Evolutionary conservation across 352 stramenopile genomes (phyloP), one percentile per base, ranked within the genome.

Genomic region (Phytopythium cucurbitacearum): DNA sequence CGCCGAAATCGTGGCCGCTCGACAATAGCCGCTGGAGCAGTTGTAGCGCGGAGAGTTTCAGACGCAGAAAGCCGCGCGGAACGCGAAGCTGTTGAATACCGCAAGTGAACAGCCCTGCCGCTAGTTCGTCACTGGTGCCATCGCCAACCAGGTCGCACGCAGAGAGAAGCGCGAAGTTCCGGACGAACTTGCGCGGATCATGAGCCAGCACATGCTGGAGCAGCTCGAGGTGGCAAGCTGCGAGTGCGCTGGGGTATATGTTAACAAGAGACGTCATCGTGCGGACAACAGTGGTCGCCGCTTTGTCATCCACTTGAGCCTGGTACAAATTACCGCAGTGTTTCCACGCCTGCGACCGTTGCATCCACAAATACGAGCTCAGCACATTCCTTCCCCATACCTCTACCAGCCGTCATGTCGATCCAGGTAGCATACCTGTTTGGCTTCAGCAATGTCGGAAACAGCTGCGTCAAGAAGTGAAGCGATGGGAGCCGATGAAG

Each of bases 301-400:
- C 63, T 35, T 68, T 65, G 38, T 73, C 65, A 53, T 73, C 65
- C 21, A 56, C 65, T 1, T 71, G 13, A 21, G 44, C 36, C n/a
- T 81, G 63, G 43, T 78, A 85, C 35, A 69, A 39, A 36, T 63
- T 59, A 0, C 63, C 68, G 41, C 71, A 85, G 15, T 70, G 49
- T 3, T 52, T 72, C 74, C 74, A 85, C 5, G 64, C 66, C 53
- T 81, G 46, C 21, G 21, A 28, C 21, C 21, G 21, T 28, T 28
- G 21, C 21, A 28, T 28, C 21, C 21, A 28, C 21, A 28, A 28
- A 28, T 28, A 15, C n/a, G 5, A 44, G n/a, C 12, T 44, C 40
- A 44, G 11, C 8, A 12, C 5, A 7, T 44, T 44, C 12, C 3
- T 12, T 44, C 5, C n/a, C 7, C 15, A 28, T 38, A 46, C 13